Base-by-base conservation (phyloP, 2,329 filamentous ascomycete species). In the Lasiodiplodia citricola region DNA sequence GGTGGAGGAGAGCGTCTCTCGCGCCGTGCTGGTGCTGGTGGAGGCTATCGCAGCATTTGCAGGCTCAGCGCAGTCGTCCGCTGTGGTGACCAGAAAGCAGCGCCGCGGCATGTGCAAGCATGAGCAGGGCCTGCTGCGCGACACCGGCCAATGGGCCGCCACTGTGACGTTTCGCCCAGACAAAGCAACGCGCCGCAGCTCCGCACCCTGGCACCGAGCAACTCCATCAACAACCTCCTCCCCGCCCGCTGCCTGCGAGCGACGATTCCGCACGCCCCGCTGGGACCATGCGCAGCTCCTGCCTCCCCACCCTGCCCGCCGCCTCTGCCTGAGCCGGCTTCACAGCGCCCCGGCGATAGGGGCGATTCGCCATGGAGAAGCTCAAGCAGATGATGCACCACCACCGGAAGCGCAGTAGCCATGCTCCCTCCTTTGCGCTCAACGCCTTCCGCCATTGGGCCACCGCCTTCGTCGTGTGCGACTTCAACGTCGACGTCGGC, bases 401-500 rank as follows among this genome's bases (percentile, higher is more conserved):
- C 41, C 56, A 60, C 58, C 58, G 60, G 37, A 64, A 65, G 28
- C 57, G 60, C 67, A 64, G 58, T 51, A 56, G 47, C 31, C 31
- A 63, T 35, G 50, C 28, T 10, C 57, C 31, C 3, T 25, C 51
- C 16, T 65, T 68, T 58, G 64, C 67, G 37, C 50, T 58, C 58
- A 38, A 21, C 58, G 72, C 75, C 57, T 80, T 81, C 68, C 76
- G 77, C 69, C 73, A 79, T 68, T 82, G 80, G 80, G 78, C 77
- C 57, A 72, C 81, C 28, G 79, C 80, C 67, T 82, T 81, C 68
- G 72, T 81, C 60, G 78, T 82, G 23, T 82, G 80, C 70, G 81
- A 82, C 68, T 82, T 82, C 75, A 82, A 82, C 68, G 80, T 81
- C 62, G 80, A 82, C 68, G 71, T 82, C 72, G 80, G 80, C 8